A percentile compares a stretch with the other conserved stretches of the same genome.
Evolutionary conservation across 306 rosid genomes (phyloP).

Genomic region (Cajanus cajan): DNA sequence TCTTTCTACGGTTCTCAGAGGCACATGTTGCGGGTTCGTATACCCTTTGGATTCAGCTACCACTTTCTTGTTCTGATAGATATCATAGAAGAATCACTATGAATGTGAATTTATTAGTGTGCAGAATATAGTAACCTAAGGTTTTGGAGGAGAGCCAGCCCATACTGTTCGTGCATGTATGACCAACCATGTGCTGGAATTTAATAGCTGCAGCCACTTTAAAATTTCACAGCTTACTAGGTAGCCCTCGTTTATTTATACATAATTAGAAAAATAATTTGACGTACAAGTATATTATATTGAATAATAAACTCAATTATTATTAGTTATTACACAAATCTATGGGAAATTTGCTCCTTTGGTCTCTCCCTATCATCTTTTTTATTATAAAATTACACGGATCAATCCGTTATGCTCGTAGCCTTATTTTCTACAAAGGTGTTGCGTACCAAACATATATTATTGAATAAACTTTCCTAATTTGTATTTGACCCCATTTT

Average conservation of each 20-base stretch:
- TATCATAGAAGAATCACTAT: constrained; percentile 27
- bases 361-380: neutral
- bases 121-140: constrained; percentile 45
- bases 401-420: neutral
- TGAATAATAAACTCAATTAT: too few species aligned
- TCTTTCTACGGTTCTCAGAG: constrained; percentile 20
- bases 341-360: neutral
- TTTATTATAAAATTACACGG: neutral
- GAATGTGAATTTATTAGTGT: constrained; percentile 32
- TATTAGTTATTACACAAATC: neutral
- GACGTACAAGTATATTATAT: neutral
- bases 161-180: constrained; percentile 26
- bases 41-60: constrained; percentile 30
- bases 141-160: constrained; percentile 25
- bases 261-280: neutral
- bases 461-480: neutral
- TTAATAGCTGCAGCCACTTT: constrained; percentile 18
- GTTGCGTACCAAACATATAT: neutral
- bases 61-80: constrained; percentile 25
- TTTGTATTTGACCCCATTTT: neutral
- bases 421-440: neutral
- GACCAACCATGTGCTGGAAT: constrained; percentile 28
- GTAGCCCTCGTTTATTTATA: neutral
- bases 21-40: constrained; percentile 27
- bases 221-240: constrained; percentile 10